These are phyloP conservation scores for Pelagomonas calceolata DNA, from an alignment of 108 stramenopile species.

Conservation along the genomic window DNA sequence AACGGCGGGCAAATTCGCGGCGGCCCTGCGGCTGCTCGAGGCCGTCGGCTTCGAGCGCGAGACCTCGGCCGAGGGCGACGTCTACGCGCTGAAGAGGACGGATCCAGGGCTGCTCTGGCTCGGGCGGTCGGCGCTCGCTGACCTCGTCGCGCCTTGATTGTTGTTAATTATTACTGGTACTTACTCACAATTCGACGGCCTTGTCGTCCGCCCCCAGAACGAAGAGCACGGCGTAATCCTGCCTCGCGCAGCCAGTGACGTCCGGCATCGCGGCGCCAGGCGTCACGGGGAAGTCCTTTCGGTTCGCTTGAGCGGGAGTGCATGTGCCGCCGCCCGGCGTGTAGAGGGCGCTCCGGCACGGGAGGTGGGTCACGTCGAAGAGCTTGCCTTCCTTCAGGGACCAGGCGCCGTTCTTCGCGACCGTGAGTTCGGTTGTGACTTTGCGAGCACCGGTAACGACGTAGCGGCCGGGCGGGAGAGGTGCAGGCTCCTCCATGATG, in stretches of 20 bases:
- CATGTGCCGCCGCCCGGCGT: conserved; percentile 15
- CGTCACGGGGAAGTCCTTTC: conserved; percentile 44
- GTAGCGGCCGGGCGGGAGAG: conserved; percentile 29
- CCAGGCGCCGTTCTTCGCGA: conserved; percentile 40
- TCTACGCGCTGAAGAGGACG: background rate
- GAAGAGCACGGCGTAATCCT: conserved; percentile 59
- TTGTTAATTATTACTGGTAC: background rate
- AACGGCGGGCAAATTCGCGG: background rate
- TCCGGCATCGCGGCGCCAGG: conserved; percentile 55
- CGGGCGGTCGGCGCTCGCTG: background rate
- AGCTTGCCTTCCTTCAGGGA: conserved; percentile 41
- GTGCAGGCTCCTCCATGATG: conserved; percentile 48
- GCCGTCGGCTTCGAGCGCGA: background rate
- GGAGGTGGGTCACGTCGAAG: conserved; percentile 59
- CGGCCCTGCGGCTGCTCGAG: background rate
- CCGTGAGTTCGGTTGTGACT: conserved; percentile 43
- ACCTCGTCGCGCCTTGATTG: too few species aligned
- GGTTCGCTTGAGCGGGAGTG: conserved; percentile 31
- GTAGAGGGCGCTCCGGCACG: conserved; percentile 53
- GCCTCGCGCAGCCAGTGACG: conserved; percentile 40
- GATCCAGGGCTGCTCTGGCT: background rate
- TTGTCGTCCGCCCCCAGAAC: conserved; percentile 42
- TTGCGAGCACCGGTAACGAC: conserved; percentile 49
- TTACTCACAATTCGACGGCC: conserved; percentile 16
- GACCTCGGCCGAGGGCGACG: background rate